Conservation (phyloP, 1,139 yeast species). For the Taphrina pruni region DNA sequence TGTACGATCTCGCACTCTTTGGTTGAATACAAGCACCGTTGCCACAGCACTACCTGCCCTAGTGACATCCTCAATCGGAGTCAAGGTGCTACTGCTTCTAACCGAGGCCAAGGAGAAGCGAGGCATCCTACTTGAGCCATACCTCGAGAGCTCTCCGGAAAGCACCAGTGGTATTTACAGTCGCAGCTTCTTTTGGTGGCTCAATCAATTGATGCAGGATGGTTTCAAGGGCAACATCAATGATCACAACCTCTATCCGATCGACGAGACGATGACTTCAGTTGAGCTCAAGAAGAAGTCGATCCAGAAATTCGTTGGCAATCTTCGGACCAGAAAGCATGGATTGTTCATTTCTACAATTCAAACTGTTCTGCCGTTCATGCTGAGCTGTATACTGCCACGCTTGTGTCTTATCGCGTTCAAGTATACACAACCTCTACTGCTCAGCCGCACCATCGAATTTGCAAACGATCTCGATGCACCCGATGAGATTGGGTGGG, state of each 20-base stretch:
- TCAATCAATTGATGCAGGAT: conserved; percentile 9
- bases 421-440: conserved; percentile 9
- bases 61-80: conserved; percentile 1
- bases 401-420: conserved; percentile 1
- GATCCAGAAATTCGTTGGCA: neutral
- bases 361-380: neutral
- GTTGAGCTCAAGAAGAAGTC: conserved; percentile 4
- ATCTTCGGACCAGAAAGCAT: too few species aligned
- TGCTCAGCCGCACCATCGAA: conserved; percentile 2
- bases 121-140: conserved; percentile 1
- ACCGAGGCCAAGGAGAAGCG: conserved; percentile 15
- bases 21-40: neutral
- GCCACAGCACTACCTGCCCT: neutral
- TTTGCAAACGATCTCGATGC: neutral
- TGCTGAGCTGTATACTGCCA: neutral
- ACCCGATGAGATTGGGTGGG: conserved; percentile 1
- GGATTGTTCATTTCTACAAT: neutral
- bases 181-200: conserved; percentile 19
- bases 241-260: neutral
- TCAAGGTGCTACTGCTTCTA: neutral
- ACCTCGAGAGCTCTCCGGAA: neutral
- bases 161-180: conserved; percentile 5
- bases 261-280: neutral
- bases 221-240: conserved; percentile 2
- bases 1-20: conserved; percentile 6